A percentile compares a stretch with the other conserved stretches of the same genome.
phyloP scores from a whole-genome alignment of 768 basidiomycete species.

The Naganishia vaughanmartiniae region DNA sequence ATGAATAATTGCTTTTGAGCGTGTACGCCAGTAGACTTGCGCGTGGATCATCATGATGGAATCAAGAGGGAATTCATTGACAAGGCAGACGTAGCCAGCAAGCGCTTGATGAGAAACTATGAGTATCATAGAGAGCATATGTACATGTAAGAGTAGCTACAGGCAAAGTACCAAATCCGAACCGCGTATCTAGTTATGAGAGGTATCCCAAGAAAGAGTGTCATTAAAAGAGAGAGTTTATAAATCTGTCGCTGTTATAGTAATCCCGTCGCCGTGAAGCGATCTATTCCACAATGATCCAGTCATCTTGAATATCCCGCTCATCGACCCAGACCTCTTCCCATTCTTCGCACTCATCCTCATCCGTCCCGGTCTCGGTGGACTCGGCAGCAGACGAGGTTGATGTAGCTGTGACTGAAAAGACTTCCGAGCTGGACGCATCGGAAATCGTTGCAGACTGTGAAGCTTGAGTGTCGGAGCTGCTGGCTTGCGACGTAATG shows the following conservation, averaged over 20 bases:
- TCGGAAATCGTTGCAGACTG: constrained; percentile 10
- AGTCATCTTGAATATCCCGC: constrained; percentile 28
- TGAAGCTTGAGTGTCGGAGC: not conserved
- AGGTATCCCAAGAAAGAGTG: constrained; percentile 15
- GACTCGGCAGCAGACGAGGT: constrained; percentile 7
- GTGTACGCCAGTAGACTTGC: no score
- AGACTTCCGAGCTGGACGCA: not conserved
- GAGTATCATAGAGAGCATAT: constrained; percentile 12
- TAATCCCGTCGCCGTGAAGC: not conserved
- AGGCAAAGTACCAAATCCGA: not conserved
- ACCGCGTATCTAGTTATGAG: constrained; percentile 7
- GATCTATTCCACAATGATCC: constrained; percentile 29
- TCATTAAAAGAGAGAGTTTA: constrained; percentile 12
- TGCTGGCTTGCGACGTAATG: not conserved
- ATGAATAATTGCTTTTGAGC: not conserved
- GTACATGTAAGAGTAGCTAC: constrained; percentile 14
- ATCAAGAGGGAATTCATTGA: no score
- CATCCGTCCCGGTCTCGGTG: constrained; percentile 7
- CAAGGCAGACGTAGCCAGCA: no score
- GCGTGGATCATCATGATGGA: no score
- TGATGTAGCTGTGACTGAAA: not conserved
- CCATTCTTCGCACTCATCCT: constrained; percentile 28
- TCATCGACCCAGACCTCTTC: constrained; percentile 32
- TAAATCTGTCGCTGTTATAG: not conserved
- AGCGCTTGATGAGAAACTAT: not conserved